Percentiles rank a stretch among this genome's conserved stretches.
Evolutionary conservation across 805 yeast species (phyloP).

Genomic region (Ogataea glucozyma): DNA sequence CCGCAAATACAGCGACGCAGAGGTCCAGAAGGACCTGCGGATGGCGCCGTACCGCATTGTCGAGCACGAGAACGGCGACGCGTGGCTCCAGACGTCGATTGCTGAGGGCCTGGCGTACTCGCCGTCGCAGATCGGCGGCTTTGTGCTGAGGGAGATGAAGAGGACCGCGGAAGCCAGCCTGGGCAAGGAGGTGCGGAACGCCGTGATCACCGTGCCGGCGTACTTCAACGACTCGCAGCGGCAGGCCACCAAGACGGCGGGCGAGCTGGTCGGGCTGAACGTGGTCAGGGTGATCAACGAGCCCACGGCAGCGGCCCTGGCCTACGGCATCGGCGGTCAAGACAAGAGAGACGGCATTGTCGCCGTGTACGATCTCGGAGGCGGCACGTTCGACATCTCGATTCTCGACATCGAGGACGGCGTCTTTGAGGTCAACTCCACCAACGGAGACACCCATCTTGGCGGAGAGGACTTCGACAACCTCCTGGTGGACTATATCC

Average conservation of each 20-base stretch:
- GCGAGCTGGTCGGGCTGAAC: constrained; percentile 90
- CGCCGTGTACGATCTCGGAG: constrained; percentile 96
- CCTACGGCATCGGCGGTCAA: constrained; percentile 74
- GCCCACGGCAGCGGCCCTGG: constrained; percentile 90
- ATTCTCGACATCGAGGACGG: constrained; percentile 95
- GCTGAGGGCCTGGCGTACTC: constrained; percentile 79
- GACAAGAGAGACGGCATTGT: constrained; percentile 64
- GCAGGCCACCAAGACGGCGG: constrained; percentile 93
- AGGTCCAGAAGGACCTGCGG: constrained; percentile 85
- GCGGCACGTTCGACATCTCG: constrained; percentile 96
- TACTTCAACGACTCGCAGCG: constrained; percentile 87
- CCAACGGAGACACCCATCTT: constrained; percentile 91
- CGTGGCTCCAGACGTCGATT: constrained; percentile 80
- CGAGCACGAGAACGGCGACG: constrained; percentile 91
- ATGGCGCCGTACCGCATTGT: constrained; percentile 90
- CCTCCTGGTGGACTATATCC: constrained; percentile 75
- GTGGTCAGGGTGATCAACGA: constrained; percentile 83
- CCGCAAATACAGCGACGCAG: constrained; percentile 84
- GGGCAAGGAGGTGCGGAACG: constrained; percentile 78
- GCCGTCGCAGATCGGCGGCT: constrained; percentile 95
- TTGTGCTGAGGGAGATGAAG: constrained; percentile 90
- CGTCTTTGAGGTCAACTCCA: constrained; percentile 92
- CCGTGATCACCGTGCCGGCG: constrained; percentile 89
- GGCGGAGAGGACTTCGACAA: constrained; percentile 93
- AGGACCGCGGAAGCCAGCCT: constrained; percentile 86